Evolutionary conservation across 1,139 yeast species (phyloP).

Genomic region (Protomyces macrosporus): DNA sequence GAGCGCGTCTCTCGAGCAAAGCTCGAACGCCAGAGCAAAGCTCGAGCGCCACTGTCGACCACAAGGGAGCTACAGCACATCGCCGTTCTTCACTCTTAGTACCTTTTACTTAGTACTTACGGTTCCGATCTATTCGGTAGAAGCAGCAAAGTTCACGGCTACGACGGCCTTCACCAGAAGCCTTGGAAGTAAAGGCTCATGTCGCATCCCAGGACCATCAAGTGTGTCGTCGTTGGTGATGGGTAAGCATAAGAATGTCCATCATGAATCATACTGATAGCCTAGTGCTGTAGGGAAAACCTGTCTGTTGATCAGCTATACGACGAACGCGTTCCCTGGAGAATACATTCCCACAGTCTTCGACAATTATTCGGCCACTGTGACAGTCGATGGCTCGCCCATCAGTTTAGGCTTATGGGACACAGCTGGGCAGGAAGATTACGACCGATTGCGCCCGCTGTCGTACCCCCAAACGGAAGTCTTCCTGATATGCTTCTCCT

Average conservation of each 20-base stretch:
- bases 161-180: neutral
- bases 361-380: slow-evolving; percentile 82
- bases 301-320: slow-evolving; percentile 78
- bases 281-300: slow-evolving; percentile 85
- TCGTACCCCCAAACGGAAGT: slow-evolving; percentile 92
- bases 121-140: too few relatives aligned
- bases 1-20: too few relatives aligned
- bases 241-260: slow-evolving; percentile 43
- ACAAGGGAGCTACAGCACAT: too few relatives aligned
- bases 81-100: too few relatives aligned
- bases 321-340: slow-evolving; percentile 89
- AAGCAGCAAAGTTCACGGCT: neutral
- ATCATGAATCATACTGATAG: neutral
- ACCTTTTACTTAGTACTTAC: too few relatives aligned
- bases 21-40: too few relatives aligned
- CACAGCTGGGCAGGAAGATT: slow-evolving; percentile 96
- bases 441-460: slow-evolving; percentile 82
- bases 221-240: slow-evolving; percentile 94
- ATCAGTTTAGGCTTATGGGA: slow-evolving; percentile 80
- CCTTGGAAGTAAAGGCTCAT: neutral
- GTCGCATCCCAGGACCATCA: slow-evolving; percentile 71
- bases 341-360: slow-evolving; percentile 87
- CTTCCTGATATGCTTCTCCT: slow-evolving; percentile 79
- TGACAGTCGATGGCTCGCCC: slow-evolving; percentile 73
- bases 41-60: too few relatives aligned